Conservation (phyloP, 192 early-diverging fungal species). For the Coemansia sp. region DNA sequence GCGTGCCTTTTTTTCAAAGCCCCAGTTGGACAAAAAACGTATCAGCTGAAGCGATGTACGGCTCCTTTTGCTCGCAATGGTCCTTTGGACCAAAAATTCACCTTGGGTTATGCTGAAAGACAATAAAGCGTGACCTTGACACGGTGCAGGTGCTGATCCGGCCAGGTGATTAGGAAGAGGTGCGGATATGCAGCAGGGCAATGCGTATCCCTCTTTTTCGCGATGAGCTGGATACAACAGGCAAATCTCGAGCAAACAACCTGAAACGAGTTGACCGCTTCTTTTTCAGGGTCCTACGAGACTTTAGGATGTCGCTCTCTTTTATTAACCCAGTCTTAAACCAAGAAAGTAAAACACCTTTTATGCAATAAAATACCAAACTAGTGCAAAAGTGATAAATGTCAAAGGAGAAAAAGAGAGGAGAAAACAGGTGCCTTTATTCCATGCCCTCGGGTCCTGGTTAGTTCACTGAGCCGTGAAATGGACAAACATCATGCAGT, state of each 20-base stretch:
- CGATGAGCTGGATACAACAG: background rate
- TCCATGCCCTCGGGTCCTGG: background rate
- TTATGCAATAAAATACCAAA: too few relatives aligned
- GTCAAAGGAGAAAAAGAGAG: background rate
- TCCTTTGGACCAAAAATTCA: background rate
- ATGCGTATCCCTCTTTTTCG: background rate
- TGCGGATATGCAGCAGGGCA: conserved; percentile 1
- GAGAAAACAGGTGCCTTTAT: background rate
- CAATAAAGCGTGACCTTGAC: background rate
- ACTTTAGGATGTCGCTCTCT: background rate
- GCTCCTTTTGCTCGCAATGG: background rate
- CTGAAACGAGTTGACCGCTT: background rate
- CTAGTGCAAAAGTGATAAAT: background rate
- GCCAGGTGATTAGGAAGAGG: conserved; percentile 1
- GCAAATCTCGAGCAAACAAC: background rate
- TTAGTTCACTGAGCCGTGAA: background rate
- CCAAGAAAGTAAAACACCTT: background rate
- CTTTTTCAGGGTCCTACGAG: background rate
- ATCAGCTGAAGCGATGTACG: background rate
- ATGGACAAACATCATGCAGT: background rate
- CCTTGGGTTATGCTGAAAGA: background rate
- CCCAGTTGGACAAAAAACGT: background rate
- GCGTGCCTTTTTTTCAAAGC: background rate
- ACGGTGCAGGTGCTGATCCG: conserved; percentile 7
- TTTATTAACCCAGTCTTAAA: background rate